Evolutionary conservation across 208 protist genomes (phyloP), one percentile per base, ranked within the genome.

Genomic region (Trypanosoma cruzi): DNA sequence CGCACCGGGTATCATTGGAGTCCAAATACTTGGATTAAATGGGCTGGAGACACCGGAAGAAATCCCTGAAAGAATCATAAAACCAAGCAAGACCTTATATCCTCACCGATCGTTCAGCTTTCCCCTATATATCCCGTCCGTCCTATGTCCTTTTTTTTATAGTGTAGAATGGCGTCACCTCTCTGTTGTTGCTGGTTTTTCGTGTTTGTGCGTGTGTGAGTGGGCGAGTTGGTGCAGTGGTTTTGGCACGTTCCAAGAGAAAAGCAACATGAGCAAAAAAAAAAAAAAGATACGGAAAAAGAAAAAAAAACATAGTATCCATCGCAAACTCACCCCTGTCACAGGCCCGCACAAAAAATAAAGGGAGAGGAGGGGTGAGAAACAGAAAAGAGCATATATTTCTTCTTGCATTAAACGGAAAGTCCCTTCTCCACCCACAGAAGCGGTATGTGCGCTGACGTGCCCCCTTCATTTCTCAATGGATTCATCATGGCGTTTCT

Each of bases 391-490:
- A 42, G 24, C 11, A 40, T 40, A 40, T 40, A 40, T 11, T 4
- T 14, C 10, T 52, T 26, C 4, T 28, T 26, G 16, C 16, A 24
- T 52, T 52, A 57, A 36, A 34, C 53, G 34, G 53, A 29, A 34
- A 18, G 26, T 18, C n/a, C 53, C 40, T 75, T 75, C 34, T 75
- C 55, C 24, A 75, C 70, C 70, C 70, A 75, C 2, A 75, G 40
- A 44, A 75, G 32, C 18, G 70, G 70, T 31, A 68, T 49, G 7
- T 11, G 44, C 11, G 14, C n/a, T 29, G n/a, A 29, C 11, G 1
- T 16, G 26, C 44, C 32, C 11, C 34, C 16, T 34, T 31, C 61
- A n/a, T 48, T 29, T 31, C 18, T 18, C 13, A 31, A 0, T 22
- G 3, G 14, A 59, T 37, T n/a, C 62, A 4, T 5, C 26, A 18